Evolutionary conservation across 208 protist genomes (phyloP).

Genomic region (Trypanosoma mega): DNA sequence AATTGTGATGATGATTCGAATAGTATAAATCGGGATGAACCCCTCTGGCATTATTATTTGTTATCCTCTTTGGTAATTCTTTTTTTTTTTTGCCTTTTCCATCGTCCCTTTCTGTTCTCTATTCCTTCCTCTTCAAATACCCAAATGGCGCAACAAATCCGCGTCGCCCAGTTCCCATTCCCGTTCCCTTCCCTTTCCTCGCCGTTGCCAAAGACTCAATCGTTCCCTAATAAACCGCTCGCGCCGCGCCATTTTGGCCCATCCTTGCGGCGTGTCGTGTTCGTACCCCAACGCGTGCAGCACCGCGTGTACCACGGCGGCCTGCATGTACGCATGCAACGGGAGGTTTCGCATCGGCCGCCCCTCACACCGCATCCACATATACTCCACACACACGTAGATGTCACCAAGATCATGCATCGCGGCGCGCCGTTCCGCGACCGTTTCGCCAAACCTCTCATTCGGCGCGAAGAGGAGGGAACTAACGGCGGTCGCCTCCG

Average conservation of each 20-base stretch:
- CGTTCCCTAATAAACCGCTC: slow-evolving; percentile 56
- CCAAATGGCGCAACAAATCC: background rate
- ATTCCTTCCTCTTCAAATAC: background rate
- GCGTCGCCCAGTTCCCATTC: slow-evolving; percentile 31
- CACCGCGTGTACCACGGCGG: slow-evolving; percentile 66
- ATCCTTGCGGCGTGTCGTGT: slow-evolving; percentile 53
- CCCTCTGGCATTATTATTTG: no score
- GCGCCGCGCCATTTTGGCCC: slow-evolving; percentile 55
- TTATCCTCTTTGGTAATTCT: background rate
- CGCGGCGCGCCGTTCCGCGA: background rate
- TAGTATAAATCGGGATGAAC: no score
- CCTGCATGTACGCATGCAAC: slow-evolving; percentile 56
- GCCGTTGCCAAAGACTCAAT: slow-evolving; percentile 36
- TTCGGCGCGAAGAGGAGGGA: slow-evolving; percentile 51
- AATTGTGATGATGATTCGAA: no score
- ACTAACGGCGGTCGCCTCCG: slow-evolving; percentile 28
- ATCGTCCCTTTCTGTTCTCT: no score
- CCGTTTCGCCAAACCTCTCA: slow-evolving; percentile 6
- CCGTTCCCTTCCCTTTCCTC: slow-evolving; percentile 42
- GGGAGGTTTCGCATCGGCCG: slow-evolving; percentile 46
- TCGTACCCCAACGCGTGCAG: slow-evolving; percentile 81
- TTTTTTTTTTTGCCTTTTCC: no score
- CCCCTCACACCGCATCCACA: slow-evolving; percentile 35
- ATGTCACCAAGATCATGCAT: slow-evolving; percentile 27
- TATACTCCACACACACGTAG: slow-evolving; percentile 73